Percentiles rank a stretch among this genome's conserved stretches.
Conservation (phyloP, 257 asterid genomes). For the Agastache rugosa region DNA sequence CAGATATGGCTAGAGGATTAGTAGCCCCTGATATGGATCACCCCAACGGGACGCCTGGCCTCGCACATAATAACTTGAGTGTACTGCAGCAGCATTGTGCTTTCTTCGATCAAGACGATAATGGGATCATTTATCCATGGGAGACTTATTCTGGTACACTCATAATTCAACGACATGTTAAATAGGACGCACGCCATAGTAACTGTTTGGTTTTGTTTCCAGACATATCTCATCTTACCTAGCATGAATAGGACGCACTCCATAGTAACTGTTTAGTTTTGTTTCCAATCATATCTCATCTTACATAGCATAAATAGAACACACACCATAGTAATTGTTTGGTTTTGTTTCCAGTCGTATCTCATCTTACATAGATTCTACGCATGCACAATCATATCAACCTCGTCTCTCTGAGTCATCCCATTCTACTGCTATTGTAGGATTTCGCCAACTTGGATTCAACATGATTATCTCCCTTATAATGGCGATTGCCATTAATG, state of each 20-base stretch:
- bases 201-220: too few relatives aligned
- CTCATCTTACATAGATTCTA: too few relatives aligned
- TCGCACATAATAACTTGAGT: conserved; percentile 58
- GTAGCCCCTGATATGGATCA: conserved; percentile 77
- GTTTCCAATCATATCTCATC: too few relatives aligned
- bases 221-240: too few relatives aligned
- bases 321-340: too few relatives aligned
- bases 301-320: too few relatives aligned
- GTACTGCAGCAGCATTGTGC: conserved; percentile 88
- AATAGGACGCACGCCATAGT: too few relatives aligned
- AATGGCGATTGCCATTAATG: conserved; percentile 54
- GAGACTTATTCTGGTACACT: conserved; percentile 44
- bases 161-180: too few relatives aligned
- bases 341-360: too few relatives aligned
- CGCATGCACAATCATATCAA: too few relatives aligned
- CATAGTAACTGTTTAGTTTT: too few relatives aligned
- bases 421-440: conserved; percentile 39
- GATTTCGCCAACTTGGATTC: conserved; percentile 76
- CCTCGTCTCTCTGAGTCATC: neutral
- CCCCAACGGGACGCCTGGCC: conserved; percentile 82
- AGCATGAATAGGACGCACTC: too few relatives aligned
- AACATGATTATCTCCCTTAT: conserved; percentile 61
- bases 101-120: conserved; percentile 77
- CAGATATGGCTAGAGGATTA: conserved; percentile 79
- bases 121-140: conserved; percentile 87